These are phyloP conservation scores for Chlorella vulgaris DNA, from an alignment of 139 green algal genomes.

Conservation along the genomic window DNA sequence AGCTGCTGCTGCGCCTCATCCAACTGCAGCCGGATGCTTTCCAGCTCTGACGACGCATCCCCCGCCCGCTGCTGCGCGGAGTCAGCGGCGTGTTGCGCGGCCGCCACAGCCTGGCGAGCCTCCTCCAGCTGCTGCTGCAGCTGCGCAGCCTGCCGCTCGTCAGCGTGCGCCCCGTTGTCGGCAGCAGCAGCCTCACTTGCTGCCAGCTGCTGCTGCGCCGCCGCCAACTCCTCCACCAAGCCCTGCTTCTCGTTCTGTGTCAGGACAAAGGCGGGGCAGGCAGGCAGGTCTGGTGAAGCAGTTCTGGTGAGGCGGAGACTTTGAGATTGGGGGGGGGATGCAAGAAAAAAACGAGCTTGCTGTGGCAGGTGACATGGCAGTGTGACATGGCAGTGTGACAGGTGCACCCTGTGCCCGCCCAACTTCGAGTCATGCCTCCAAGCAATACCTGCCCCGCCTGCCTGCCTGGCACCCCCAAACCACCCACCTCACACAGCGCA, in stretches of 20 bases:
- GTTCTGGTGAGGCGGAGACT: too few species aligned
- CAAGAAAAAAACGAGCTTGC: too few species aligned
- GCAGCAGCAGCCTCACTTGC: slow-evolving; percentile 1
- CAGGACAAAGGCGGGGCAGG: neutral
- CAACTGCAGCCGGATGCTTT: slow-evolving; percentile 18
- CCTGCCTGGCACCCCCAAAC: neutral
- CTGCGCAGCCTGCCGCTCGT: neutral
- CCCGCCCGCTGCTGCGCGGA: slow-evolving; percentile 9
- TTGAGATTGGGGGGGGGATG: too few species aligned
- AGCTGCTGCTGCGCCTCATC: slow-evolving; percentile 11
- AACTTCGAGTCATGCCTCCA: too few species aligned
- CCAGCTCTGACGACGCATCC: neutral
- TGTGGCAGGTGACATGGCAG: too few species aligned
- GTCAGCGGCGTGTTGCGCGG: slow-evolving; percentile 13
- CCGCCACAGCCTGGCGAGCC: slow-evolving; percentile 23
- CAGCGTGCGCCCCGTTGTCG: neutral
- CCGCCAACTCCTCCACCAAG: slow-evolving; percentile 12
- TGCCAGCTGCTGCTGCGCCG: slow-evolving; percentile 17
- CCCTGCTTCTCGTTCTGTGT: slow-evolving; percentile 16
- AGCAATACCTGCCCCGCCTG: too few species aligned
- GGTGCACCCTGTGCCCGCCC: too few species aligned
- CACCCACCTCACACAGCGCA: slow-evolving; percentile 33
- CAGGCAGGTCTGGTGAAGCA: too few species aligned
- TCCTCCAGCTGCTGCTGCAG: slow-evolving; percentile 37
- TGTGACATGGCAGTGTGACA: too few species aligned